These are phyloP conservation scores for Pittosporum tobira DNA, from an alignment of 129 eudicot genomes.

Conservation along the genomic window DNA sequence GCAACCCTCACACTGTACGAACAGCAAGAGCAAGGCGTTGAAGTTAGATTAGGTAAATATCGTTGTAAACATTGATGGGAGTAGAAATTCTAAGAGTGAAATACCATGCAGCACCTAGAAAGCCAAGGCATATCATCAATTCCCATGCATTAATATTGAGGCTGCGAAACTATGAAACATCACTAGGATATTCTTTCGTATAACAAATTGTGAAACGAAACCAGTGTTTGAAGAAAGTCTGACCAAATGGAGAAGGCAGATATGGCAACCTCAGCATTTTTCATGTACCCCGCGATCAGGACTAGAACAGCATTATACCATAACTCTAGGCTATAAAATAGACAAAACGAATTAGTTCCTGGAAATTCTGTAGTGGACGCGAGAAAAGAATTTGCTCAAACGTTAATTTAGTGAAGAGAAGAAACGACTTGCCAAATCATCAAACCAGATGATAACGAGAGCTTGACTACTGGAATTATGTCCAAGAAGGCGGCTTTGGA, in stretches of 20 bases:
- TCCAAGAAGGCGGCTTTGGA: conserved; percentile 47
- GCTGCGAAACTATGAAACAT: conserved; percentile 28
- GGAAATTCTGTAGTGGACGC: conserved; percentile 4
- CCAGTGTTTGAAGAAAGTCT: neutral
- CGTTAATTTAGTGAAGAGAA: neutral
- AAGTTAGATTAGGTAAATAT: neutral
- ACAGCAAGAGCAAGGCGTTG: neutral
- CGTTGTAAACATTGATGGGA: neutral
- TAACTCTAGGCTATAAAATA: conserved; percentile 47
- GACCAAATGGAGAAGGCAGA: conserved; percentile 83
- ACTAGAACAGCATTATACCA: conserved; percentile 72
- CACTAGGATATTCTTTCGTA: neutral
- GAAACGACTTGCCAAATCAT: conserved; percentile 51
- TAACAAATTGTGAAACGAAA: neutral
- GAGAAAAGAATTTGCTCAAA: too few species aligned
- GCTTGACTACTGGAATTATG: conserved; percentile 55
- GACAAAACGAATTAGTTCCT: conserved; percentile 10
- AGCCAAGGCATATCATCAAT: conserved; percentile 58
- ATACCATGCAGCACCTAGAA: conserved; percentile 83
- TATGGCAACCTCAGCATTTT: conserved; percentile 64
- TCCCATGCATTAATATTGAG: conserved; percentile 59
- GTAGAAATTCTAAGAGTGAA: neutral
- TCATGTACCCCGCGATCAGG: conserved; percentile 69
- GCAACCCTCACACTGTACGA: conserved; percentile 69
- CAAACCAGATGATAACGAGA: conserved; percentile 62